Percentiles rank a stretch among this genome's conserved stretches.
Conservation (phyloP, 2,329 filamentous ascomycete genomes). For the Verticillium isaacii region DNA sequence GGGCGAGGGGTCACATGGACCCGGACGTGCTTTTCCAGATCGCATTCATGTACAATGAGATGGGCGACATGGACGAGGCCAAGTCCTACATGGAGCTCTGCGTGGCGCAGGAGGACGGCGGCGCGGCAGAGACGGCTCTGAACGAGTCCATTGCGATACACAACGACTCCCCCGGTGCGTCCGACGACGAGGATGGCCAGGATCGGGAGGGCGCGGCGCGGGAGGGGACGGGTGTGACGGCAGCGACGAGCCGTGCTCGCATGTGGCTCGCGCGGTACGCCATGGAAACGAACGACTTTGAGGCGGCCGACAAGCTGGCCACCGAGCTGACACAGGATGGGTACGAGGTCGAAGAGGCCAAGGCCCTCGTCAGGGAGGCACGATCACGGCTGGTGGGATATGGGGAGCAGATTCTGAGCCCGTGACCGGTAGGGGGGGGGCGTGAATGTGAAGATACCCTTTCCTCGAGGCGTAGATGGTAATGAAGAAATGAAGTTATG, state of each 20-base stretch:
- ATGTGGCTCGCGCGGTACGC: constrained; percentile 89
- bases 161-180: constrained; percentile 42
- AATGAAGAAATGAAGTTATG: background rate
- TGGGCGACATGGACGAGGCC: constrained; percentile 73
- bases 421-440: background rate
- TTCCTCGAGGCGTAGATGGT: background rate
- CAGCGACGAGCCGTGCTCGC: constrained; percentile 84
- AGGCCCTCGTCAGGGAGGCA: constrained; percentile 84
- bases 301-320: constrained; percentile 72
- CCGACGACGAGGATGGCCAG: constrained; percentile 26
- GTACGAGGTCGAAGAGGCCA: constrained; percentile 94
- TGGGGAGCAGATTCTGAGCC: background rate
- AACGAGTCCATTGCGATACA: constrained; percentile 50
- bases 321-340: constrained; percentile 94
- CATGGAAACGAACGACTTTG: constrained; percentile 70
- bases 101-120: constrained; percentile 84
- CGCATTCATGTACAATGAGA: constrained; percentile 78
- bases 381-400: constrained; percentile 59
- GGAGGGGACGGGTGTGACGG: constrained; percentile 77
- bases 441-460: background rate
- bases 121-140: constrained; percentile 36
- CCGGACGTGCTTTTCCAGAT: constrained; percentile 90
- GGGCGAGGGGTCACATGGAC: constrained; percentile 63
- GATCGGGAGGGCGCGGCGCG: constrained; percentile 18
- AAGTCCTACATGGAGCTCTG: constrained; percentile 95